Evolutionary conservation across 1,284 basidiomycete genomes (phyloP).

Genomic region (Cryptococcus amylolentus): DNA sequence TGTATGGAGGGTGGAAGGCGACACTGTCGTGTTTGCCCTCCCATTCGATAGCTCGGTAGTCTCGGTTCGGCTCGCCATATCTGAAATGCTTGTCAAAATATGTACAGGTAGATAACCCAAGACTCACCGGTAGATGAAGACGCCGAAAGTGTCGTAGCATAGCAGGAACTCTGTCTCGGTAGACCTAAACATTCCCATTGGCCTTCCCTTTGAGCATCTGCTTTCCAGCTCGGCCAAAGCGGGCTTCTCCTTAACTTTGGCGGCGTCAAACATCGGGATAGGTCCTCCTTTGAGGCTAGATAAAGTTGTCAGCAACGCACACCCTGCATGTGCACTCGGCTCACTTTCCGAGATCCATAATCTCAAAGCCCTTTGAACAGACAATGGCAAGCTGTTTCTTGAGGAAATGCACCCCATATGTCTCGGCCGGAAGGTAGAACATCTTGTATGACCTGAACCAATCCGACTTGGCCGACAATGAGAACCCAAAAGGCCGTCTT

Average conservation of each 20-base stretch:
- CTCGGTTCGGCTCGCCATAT: slow-evolving; percentile 76
- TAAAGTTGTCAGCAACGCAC: neutral
- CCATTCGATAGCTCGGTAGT: slow-evolving; percentile 78
- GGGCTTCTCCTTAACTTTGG: slow-evolving; percentile 63
- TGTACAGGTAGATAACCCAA: neutral
- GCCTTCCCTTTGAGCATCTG: slow-evolving; percentile 71
- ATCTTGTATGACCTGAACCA: slow-evolving; percentile 92
- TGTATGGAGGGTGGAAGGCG: slow-evolving; percentile 81
- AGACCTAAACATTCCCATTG: slow-evolving; percentile 87
- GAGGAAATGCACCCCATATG: slow-evolving; percentile 82
- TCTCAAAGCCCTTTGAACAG: slow-evolving; percentile 91
- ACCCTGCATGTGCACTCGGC: slow-evolving; percentile 35
- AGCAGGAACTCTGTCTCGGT: slow-evolving; percentile 86
- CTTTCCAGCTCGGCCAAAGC: slow-evolving; percentile 68
- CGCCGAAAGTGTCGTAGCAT: slow-evolving; percentile 89
- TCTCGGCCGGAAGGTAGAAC: slow-evolving; percentile 87
- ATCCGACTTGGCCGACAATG: slow-evolving; percentile 70
- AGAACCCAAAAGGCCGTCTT: slow-evolving; percentile 59
- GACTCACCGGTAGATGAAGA: slow-evolving; percentile 50
- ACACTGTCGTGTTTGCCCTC: slow-evolving; percentile 85
- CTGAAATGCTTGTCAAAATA: slow-evolving; percentile 48
- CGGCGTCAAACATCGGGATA: slow-evolving; percentile 62
- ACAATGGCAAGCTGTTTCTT: slow-evolving; percentile 87
- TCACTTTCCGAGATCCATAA: slow-evolving; percentile 88
- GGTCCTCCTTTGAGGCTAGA: slow-evolving; percentile 78